Base-by-base conservation (phyloP, 768 basidiomycete genomes). In the Strobilomyces dryophilus region DNA sequence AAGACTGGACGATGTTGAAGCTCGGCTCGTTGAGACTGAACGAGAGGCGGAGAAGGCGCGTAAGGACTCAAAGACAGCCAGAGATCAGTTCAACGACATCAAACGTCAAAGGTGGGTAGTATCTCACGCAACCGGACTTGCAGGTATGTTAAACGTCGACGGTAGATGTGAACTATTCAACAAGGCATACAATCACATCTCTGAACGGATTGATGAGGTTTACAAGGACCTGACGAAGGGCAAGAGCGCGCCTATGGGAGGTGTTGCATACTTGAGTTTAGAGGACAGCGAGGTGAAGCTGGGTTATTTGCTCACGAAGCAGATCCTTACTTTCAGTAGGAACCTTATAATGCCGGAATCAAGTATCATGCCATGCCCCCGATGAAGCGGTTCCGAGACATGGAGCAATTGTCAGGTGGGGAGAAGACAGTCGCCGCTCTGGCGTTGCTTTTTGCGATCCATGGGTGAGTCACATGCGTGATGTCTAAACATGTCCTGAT, bases 291-390 rank as follows among this genome's bases (percentile, higher is more conserved):
- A 99, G 74, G 95, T 93, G 17, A 71, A 62, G 69, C 63, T 24
- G 67, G 68, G 4, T 2, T 44, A 26, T 39, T 31, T 47, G 40
- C 34, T 29, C 9, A 9, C 8, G 11, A 45, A 36, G 39, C 55
- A 56, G 14, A 63, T 36, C 17, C 12, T 42, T n/a, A 18, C 43
- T 14, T 39, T 52, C n/a, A 39, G 47, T 56, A 89, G 89, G 89
- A 91, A 71, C 91, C 92, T 1, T 93, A 93, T 58, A 76, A 75
- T 20, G 84, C 82, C 35, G 92, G 97, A 49, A 92, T 99, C 74
- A 98, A 97, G 70, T 98, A 98, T 67, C 95, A 98, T 65, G 95
- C 95, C 1, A 99, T 98, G 97, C 97, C 97, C 0, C 97, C 97
- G 1, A 95, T 98, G 87, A 99, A 99, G 69, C 89, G 94, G 2